phyloP scores from a whole-genome alignment of 352 stramenopile species.

The Phytophthora pini region DNA sequence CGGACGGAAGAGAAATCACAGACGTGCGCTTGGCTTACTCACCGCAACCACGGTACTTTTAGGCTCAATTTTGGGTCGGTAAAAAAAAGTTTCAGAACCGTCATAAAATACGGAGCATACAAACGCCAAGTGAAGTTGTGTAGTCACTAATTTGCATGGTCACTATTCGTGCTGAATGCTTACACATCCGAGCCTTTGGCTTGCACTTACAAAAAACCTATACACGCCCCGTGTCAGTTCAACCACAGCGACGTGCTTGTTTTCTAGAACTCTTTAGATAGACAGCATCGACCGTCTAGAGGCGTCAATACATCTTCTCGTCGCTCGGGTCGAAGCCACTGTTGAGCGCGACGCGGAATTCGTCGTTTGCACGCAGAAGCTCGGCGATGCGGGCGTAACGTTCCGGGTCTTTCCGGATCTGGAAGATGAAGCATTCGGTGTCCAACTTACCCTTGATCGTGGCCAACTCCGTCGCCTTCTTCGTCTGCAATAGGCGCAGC shows the following conservation, averaged over 20 bases:
- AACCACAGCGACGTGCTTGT: slow-evolving; percentile 18
- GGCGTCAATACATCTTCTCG: slow-evolving; percentile 85
- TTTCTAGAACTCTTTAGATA: slow-evolving; percentile 13
- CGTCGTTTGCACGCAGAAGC: slow-evolving; percentile 84
- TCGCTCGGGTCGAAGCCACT: slow-evolving; percentile 90
- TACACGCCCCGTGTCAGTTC: slow-evolving; percentile 8
- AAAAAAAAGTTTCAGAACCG: slow-evolving; percentile 23
- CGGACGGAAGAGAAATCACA: slow-evolving; percentile 21
- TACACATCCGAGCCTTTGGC: slow-evolving; percentile 13
- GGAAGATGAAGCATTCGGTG: slow-evolving; percentile 90
- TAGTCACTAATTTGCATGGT: slow-evolving; percentile 10
- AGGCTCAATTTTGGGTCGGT: slow-evolving; percentile 8
- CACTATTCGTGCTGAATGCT: slow-evolving; percentile 15
- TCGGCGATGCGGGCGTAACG: slow-evolving; percentile 85
- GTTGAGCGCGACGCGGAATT: slow-evolving; percentile 86
- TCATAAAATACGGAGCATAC: slow-evolving; percentile 18
- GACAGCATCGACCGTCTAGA: neutral
- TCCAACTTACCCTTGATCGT: slow-evolving; percentile 88
- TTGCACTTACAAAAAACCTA: slow-evolving; percentile 10
- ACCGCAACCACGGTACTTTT: slow-evolving; percentile 9
- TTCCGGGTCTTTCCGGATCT: slow-evolving; percentile 88
- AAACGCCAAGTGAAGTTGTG: neutral
- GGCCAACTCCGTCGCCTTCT: slow-evolving; percentile 85
- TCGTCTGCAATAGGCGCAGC: slow-evolving; percentile 52
- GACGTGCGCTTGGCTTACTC: slow-evolving; percentile 8